phyloP scores from a whole-genome alignment of 148 eudicot genomes.

The Pouteria glomerata region DNA sequence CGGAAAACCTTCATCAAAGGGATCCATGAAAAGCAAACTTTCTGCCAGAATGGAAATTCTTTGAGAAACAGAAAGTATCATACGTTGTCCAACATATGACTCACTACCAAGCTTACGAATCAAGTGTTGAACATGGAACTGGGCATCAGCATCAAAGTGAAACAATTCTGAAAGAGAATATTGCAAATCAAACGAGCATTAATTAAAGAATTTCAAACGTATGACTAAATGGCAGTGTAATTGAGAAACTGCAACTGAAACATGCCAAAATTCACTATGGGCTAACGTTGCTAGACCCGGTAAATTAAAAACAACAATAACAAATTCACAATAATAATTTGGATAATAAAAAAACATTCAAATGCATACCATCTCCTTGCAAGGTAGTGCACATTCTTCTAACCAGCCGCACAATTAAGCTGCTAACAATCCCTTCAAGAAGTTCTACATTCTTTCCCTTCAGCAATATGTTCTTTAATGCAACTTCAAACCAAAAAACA shows the following conservation, averaged over 20 bases:
- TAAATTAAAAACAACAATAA: neutral
- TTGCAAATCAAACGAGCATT: neutral
- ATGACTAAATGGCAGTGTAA: neutral
- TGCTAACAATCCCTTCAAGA: conserved; percentile 58
- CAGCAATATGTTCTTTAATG: conserved; percentile 36
- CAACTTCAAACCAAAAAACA: conserved; percentile 34
- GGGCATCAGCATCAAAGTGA: conserved; percentile 36
- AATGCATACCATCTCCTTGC: conserved; percentile 50
- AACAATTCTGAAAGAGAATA: conserved; percentile 31
- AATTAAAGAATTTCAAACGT: neutral
- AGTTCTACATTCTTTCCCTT: conserved; percentile 34
- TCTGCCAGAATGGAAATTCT: conserved; percentile 65
- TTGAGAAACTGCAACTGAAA: neutral
- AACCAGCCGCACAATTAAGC: conserved; percentile 56
- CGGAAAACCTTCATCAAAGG: conserved; percentile 74
- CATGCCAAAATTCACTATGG: neutral
- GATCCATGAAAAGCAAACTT: conserved; percentile 71
- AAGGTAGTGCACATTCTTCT: conserved; percentile 61
- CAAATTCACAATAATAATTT: neutral
- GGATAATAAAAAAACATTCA: neutral
- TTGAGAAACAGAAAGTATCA: conserved; percentile 64
- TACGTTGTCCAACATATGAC: conserved; percentile 64
- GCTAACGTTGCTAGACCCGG: neutral
- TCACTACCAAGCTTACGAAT: conserved; percentile 71
- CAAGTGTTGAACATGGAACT: conserved; percentile 57